Percentiles rank a stretch among this genome's conserved stretches.
phyloP scores from a whole-genome alignment of 495 filamentous ascomycete genomes.

The Oidiodendron maius region DNA sequence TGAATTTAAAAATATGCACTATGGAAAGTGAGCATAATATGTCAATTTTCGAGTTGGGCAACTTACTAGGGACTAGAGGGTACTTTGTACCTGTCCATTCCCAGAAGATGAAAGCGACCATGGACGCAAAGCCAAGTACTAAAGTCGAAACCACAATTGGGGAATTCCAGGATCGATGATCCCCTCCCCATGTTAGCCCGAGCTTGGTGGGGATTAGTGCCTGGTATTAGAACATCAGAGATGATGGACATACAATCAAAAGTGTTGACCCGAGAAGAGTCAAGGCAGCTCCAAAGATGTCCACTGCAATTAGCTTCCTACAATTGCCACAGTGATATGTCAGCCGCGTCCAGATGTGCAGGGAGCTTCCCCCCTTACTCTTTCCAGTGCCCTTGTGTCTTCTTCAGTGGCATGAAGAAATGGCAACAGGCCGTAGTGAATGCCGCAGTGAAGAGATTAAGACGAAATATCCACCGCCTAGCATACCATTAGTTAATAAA shows the following conservation, averaged over 20 bases:
- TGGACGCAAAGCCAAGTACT: constrained; percentile 35
- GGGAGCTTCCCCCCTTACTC: too few species aligned
- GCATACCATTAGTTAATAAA: constrained; percentile 21
- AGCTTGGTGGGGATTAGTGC: too few species aligned
- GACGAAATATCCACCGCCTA: constrained; percentile 53
- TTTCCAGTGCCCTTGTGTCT: constrained; percentile 44
- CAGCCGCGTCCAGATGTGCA: too few species aligned
- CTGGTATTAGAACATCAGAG: too few species aligned
- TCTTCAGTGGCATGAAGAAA: constrained; percentile 47
- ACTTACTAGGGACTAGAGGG: constrained; percentile 30
- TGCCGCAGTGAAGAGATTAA: constrained; percentile 42
- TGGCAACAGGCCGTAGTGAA: constrained; percentile 36
- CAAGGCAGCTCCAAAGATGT: constrained; percentile 27
- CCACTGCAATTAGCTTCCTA: constrained; percentile 1
- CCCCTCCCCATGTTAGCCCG: constrained; percentile 45
- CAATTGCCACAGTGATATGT: too few species aligned
- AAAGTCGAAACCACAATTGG: constrained; percentile 42
- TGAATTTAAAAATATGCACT: constrained; percentile 44
- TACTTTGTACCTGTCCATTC: constrained; percentile 33
- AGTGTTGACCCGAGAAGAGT: constrained; percentile 33
- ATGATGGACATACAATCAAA: constrained; percentile 28
- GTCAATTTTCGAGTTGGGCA: background rate
- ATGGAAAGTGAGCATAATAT: constrained; percentile 18
- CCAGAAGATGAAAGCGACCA: constrained; percentile 42
- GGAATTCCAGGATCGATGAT: constrained; percentile 43